phyloP scores from a whole-genome alignment of 768 basidiomycete species.

The Trametes meyenii region DNA sequence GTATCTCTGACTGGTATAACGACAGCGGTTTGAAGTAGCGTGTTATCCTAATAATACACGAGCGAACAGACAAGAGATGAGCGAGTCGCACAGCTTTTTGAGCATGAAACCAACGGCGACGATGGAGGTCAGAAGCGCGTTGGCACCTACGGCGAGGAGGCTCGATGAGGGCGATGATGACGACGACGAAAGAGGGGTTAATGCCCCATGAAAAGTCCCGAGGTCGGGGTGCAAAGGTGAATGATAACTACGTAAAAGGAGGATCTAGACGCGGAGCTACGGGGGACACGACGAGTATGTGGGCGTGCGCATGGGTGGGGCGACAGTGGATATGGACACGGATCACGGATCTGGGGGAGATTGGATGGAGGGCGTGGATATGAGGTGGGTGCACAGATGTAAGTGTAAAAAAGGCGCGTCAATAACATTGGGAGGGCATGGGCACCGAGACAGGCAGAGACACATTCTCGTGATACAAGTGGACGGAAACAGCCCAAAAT shows the following conservation, averaged over 20 bases:
- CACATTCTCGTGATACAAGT: constrained; percentile 22
- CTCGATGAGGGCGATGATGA: no score
- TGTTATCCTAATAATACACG: no score
- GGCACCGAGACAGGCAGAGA: constrained; percentile 16
- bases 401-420: constrained; percentile 16
- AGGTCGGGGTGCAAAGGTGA: constrained; percentile 17
- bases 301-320: not conserved
- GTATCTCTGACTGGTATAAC: no score
- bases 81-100: no score
- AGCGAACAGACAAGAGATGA: no score
- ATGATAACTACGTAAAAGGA: constrained; percentile 27
- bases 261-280: constrained; percentile 11
- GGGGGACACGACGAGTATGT: not conserved
- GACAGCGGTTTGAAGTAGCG: no score
- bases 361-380: not conserved
- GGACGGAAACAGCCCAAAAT: not conserved
- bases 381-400: constrained; percentile 16
- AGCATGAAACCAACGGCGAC: no score
- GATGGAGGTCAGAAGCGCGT: no score
- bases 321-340: not conserved
- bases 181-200: no score
- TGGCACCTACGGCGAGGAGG: no score
- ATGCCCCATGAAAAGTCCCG: constrained; percentile 5
- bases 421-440: constrained; percentile 23
- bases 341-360: not conserved